phyloP scores from a whole-genome alignment of 106 monocot genomes.

The Dendrobium nobile region DNA sequence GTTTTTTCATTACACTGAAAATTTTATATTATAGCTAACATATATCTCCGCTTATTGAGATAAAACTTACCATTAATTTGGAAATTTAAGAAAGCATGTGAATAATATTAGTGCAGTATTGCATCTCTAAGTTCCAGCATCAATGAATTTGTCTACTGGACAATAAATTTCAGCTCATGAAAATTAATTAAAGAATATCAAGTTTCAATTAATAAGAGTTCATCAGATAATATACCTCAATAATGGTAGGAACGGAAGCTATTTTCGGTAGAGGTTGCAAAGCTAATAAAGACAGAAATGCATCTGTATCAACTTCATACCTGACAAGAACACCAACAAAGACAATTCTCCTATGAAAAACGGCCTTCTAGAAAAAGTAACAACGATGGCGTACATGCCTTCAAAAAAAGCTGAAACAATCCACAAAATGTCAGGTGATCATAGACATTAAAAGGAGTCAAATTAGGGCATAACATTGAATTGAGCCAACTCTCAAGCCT shows the following conservation, averaged over 20 bases:
- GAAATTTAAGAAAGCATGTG: not conserved
- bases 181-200: slow-evolving; percentile 1
- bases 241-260: slow-evolving; percentile 63
- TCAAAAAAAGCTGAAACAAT: not conserved
- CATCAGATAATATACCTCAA: slow-evolving; percentile 59
- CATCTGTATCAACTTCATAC: slow-evolving; percentile 98
- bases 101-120: not conserved
- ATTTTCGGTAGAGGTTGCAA: slow-evolving; percentile 82
- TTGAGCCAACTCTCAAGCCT: not conserved
- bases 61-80: not conserved
- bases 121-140: not conserved
- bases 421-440: not conserved
- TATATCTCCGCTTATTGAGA: not conserved
- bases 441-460: not conserved
- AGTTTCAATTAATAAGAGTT: not conserved
- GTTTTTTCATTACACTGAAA: not conserved
- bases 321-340: slow-evolving; percentile 28
- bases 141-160: not conserved
- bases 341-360: not conserved
- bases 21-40: not conserved
- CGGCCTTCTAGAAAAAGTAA: not conserved
- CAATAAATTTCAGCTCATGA: not conserved
- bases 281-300: slow-evolving; percentile 91
- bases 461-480: not conserved
- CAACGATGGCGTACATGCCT: not conserved